These are phyloP conservation scores for Lachnum nothofagi DNA, from an alignment of 2,329 filamentous ascomycete species.

Conservation along the genomic window DNA sequence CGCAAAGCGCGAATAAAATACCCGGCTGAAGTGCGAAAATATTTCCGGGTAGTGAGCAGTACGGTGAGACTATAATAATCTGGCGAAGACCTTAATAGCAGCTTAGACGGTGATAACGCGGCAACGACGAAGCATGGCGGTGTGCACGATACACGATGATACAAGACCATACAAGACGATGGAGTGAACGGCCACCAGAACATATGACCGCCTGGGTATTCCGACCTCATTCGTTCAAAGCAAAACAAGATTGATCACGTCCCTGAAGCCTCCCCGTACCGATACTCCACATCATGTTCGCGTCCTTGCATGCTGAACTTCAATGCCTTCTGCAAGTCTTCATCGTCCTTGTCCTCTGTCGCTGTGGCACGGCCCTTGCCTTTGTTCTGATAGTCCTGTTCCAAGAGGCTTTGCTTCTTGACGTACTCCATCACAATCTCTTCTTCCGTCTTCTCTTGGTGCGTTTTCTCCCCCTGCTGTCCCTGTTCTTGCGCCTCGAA, in stretches of 20 bases:
- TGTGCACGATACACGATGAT: background rate
- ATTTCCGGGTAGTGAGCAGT: slow-evolving; percentile 20
- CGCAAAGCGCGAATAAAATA: slow-evolving; percentile 2
- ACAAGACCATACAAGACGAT: slow-evolving; percentile 10
- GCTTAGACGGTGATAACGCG: too few species aligned
- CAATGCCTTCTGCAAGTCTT: slow-evolving; percentile 26
- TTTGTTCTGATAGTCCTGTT: slow-evolving; percentile 47
- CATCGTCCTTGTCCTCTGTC: slow-evolving; percentile 21
- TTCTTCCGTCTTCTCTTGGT: slow-evolving; percentile 50
- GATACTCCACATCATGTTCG: slow-evolving; percentile 15
- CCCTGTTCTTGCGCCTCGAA: slow-evolving; percentile 20
- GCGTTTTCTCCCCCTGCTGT: slow-evolving; percentile 8
- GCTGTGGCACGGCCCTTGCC: slow-evolving; percentile 26
- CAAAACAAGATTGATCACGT: slow-evolving; percentile 14
- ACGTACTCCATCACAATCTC: slow-evolving; percentile 70
- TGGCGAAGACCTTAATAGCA: too few species aligned
- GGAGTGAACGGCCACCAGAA: slow-evolving; percentile 15
- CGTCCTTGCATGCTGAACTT: slow-evolving; percentile 25
- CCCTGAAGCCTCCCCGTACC: slow-evolving; percentile 14
- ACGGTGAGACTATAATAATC: too few species aligned
- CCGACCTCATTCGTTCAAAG: slow-evolving; percentile 8
- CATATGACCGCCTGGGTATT: slow-evolving; percentile 8
- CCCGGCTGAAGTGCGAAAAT: slow-evolving; percentile 4
- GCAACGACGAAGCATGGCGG: too few species aligned
- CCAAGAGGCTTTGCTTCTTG: slow-evolving; percentile 67